A percentile compares a stretch with the other conserved stretches of the same genome.
Conservation (phyloP, 2,329 filamentous ascomycete species). For the Harringtonia aguacate region DNA sequence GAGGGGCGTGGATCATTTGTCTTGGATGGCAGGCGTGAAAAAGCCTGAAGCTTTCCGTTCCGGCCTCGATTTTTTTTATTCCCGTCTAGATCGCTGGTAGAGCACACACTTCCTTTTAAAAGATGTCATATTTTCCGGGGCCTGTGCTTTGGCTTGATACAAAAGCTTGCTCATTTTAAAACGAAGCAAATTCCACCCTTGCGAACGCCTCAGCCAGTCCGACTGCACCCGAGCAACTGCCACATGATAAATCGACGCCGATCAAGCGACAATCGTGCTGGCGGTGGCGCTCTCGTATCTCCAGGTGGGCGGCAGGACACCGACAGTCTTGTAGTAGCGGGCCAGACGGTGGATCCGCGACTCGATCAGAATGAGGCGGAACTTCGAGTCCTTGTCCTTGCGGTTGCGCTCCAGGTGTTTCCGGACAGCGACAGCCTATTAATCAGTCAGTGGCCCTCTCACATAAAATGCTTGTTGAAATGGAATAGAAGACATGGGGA, state of each 20-base stretch:
- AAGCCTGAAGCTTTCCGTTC: no score
- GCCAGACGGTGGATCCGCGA: slow-evolving; percentile 99
- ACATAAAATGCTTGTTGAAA: no score
- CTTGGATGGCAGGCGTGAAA: no score
- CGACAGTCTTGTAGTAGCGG: slow-evolving; percentile 90
- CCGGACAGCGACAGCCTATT: slow-evolving; percentile 87
- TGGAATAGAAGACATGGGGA: no score
- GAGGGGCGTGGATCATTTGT: no score
- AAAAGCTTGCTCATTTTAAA: not conserved
- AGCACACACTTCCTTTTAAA: no score
- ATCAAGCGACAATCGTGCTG: slow-evolving; percentile 85
- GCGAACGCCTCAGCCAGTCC: not conserved
- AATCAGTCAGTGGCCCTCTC: not conserved
- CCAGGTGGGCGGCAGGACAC: slow-evolving; percentile 82
- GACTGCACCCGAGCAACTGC: no score
- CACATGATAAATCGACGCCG: slow-evolving; percentile 11
- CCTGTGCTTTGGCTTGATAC: not conserved
- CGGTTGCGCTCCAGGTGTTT: slow-evolving; percentile 99
- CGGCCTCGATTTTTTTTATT: no score
- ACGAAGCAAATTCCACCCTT: not conserved
- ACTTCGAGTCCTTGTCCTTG: slow-evolving; percentile 99
- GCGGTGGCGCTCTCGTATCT: slow-evolving; percentile 98
- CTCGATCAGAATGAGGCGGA: slow-evolving; percentile 99
- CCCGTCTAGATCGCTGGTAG: no score
- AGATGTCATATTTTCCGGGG: no score